These are phyloP conservation scores for Debaryomyces hansenii DNA, from an alignment of 805 yeast species.

Conservation along the genomic window DNA sequence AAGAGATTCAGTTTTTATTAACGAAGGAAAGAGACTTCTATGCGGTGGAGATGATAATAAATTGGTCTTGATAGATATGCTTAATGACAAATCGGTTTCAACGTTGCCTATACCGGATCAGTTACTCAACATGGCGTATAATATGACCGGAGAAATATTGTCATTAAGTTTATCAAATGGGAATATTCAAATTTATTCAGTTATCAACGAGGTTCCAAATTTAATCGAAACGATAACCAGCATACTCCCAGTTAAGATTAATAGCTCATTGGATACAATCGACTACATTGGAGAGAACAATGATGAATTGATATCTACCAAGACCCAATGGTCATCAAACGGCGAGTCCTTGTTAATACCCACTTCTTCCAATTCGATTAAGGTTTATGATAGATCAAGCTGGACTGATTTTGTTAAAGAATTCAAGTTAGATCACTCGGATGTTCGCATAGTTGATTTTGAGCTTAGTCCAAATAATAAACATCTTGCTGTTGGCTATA, in stretches of 20 bases:
- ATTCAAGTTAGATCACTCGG: slow-evolving; percentile 11
- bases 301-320: slow-evolving; percentile 49
- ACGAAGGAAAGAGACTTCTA: slow-evolving; percentile 56
- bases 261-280: slow-evolving; percentile 31
- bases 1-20: slow-evolving; percentile 56
- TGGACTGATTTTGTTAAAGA: slow-evolving; percentile 21
- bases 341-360: slow-evolving; percentile 75
- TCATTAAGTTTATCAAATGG: slow-evolving; percentile 64
- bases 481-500: slow-evolving; percentile 57
- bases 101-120: slow-evolving; percentile 51
- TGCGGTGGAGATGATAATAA: slow-evolving; percentile 71
- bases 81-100: slow-evolving; percentile 28
- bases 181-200: slow-evolving; percentile 52
- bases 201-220: slow-evolving; percentile 55
- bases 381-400: slow-evolving; percentile 42
- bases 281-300: slow-evolving; percentile 43
- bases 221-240: slow-evolving; percentile 45
- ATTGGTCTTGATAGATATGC: slow-evolving; percentile 45
- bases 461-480: slow-evolving; percentile 64
- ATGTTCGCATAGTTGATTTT: slow-evolving; percentile 46
- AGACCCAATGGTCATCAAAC: slow-evolving; percentile 67
- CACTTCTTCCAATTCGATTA: slow-evolving; percentile 46
- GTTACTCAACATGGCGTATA: slow-evolving; percentile 55
- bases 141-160: slow-evolving; percentile 53
- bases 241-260: slow-evolving; percentile 38